These are phyloP conservation scores for Exserohilum rostratum DNA, from an alignment of 2,329 filamentous ascomycete genomes.

Conservation along the genomic window DNA sequence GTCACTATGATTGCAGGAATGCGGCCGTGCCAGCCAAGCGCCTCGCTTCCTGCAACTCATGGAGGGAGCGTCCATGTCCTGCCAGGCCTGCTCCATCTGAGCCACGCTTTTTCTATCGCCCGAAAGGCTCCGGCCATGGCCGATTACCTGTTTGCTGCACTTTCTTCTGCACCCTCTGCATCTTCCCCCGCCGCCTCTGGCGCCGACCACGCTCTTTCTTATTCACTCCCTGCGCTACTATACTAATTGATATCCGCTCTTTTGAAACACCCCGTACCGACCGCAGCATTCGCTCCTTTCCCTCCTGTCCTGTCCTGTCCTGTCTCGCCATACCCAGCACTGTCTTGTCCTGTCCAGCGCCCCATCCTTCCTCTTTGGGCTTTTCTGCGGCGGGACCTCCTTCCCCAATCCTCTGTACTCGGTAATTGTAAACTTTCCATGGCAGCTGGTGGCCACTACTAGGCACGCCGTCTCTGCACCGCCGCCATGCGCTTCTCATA, in stretches of 20 bases:
- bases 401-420: neutral
- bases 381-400: slow-evolving; percentile 5
- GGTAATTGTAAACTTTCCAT: slow-evolving; percentile 34
- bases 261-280: slow-evolving; percentile 16
- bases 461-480: slow-evolving; percentile 14
- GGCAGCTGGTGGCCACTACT: slow-evolving; percentile 24
- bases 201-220: slow-evolving; percentile 30
- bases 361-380: slow-evolving; percentile 11
- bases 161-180: slow-evolving; percentile 26
- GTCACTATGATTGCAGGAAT: slow-evolving; percentile 20
- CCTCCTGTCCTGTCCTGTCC: slow-evolving; percentile 18
- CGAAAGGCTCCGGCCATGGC: slow-evolving; percentile 19
- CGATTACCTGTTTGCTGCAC: slow-evolving; percentile 23
- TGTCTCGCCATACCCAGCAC: no score
- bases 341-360: slow-evolving; percentile 1
- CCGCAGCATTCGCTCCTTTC: slow-evolving; percentile 19
- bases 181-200: slow-evolving; percentile 12
- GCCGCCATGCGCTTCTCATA: slow-evolving; percentile 38
- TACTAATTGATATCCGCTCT: slow-evolving; percentile 21
- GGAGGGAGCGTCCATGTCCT: slow-evolving; percentile 33
- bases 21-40: slow-evolving; percentile 27
- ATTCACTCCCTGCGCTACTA: slow-evolving; percentile 24
- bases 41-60: slow-evolving; percentile 26
- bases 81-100: slow-evolving; percentile 16
- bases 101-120: slow-evolving; percentile 22